A percentile compares a stretch with the other conserved stretches of the same genome.
Conservation (phyloP, 164 flowering plant species). For the Vitis rupestris region DNA sequence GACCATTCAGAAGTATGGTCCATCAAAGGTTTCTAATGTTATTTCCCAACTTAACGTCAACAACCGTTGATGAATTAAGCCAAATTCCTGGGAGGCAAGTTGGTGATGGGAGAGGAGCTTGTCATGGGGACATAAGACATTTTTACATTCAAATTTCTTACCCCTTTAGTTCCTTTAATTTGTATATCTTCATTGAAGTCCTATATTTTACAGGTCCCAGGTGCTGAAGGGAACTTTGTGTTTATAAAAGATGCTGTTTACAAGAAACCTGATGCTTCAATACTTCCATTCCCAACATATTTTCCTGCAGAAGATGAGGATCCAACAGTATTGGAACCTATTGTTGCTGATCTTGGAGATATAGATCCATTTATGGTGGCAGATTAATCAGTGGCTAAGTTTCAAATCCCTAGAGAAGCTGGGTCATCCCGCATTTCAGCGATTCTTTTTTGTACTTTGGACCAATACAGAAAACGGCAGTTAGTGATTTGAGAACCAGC, state of each 20-base stretch:
- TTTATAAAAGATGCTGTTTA: slow-evolving; percentile 79
- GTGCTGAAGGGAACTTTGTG: slow-evolving; percentile 90
- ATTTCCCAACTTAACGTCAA: no score
- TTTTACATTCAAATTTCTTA: no score
- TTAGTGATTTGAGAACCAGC: no score
- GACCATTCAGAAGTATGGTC: neutral
- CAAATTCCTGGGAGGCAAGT: no score
- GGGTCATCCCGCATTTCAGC: no score
- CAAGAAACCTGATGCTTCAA: slow-evolving; percentile 71
- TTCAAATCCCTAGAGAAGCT: neutral
- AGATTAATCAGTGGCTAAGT: slow-evolving; percentile 36
- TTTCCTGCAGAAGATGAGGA: slow-evolving; percentile 69
- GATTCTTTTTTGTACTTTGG: no score
- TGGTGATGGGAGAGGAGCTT: no score
- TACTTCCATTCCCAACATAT: slow-evolving; percentile 90
- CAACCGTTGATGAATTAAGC: no score
- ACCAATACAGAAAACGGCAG: no score
- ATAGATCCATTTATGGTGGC: slow-evolving; percentile 91
- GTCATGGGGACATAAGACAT: no score
- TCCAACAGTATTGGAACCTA: slow-evolving; percentile 46
- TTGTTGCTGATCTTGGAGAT: slow-evolving; percentile 91
- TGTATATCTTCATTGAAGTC: neutral
- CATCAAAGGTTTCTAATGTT: neutral
- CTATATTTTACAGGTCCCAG: slow-evolving; percentile 70
- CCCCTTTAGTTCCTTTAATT: neutral